phyloP scores from a whole-genome alignment of 176 grass and related monocot species.

The Musa troglodytarum region DNA sequence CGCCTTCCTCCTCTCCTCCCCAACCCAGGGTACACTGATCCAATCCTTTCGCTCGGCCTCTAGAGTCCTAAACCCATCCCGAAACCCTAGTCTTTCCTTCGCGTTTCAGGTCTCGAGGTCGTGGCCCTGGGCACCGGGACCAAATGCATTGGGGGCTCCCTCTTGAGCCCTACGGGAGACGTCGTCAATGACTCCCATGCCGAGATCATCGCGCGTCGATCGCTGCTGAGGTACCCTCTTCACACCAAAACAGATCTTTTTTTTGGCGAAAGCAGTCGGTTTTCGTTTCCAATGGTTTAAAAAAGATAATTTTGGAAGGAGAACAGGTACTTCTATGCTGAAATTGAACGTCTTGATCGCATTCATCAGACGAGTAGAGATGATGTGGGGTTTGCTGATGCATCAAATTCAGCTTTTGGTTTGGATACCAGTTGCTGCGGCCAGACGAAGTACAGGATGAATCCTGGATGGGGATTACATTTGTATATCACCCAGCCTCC shows the following conservation, averaged over 20 bases:
- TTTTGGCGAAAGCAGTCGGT: neutral
- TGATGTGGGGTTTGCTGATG: neutral
- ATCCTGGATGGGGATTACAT: conserved; percentile 44
- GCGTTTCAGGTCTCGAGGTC: conserved; percentile 29
- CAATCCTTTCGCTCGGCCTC: neutral
- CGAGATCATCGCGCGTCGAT: conserved; percentile 63
- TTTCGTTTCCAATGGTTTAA: neutral
- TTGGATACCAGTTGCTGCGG: conserved; percentile 27
- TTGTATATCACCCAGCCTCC: conserved; percentile 68
- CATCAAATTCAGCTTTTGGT: conserved; percentile 12
- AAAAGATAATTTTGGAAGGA: neutral
- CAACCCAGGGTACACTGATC: conserved; percentile 15
- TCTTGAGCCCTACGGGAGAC: conserved; percentile 41
- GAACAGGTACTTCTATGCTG: conserved; percentile 44
- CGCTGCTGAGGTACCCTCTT: conserved; percentile 36
- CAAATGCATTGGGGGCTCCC: conserved; percentile 68
- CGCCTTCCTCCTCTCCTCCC: conserved; percentile 59
- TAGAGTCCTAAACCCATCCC: neutral
- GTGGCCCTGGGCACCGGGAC: conserved; percentile 68
- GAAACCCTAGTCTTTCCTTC: neutral
- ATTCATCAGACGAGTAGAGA: neutral
- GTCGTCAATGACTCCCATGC: conserved; percentile 77
- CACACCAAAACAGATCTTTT: neutral
- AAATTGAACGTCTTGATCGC: conserved; percentile 25
- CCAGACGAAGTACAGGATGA: conserved; percentile 38